Percentiles rank a stretch among this genome's conserved stretches.
Evolutionary conservation across 139 green algal genomes (phyloP).

Genomic region (Diplosphaera chodatii): DNA sequence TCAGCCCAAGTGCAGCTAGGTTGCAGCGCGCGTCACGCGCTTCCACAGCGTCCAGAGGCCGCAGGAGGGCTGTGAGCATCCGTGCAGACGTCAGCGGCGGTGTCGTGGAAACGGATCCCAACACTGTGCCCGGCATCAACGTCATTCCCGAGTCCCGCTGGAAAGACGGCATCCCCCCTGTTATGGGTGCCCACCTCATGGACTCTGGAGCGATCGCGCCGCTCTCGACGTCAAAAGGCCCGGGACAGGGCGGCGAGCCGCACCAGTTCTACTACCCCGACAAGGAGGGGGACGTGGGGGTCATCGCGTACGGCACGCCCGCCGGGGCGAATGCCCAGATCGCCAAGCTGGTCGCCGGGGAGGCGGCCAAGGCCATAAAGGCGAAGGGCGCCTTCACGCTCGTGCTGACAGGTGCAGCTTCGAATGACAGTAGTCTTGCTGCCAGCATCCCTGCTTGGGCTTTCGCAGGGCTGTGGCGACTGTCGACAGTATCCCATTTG

Average conservation of each 20-base stretch:
- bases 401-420: conserved; percentile 54
- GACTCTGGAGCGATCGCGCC: conserved; percentile 51
- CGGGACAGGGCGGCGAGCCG: conserved; percentile 40
- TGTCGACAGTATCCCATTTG: too few species aligned
- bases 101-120: background rate
- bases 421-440: background rate
- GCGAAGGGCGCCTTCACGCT: conserved; percentile 74
- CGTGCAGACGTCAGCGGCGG: too few species aligned
- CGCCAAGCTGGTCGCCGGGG: conserved; percentile 32
- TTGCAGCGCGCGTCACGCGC: too few species aligned
- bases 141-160: conserved; percentile 58
- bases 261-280: conserved; percentile 63
- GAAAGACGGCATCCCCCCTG: conserved; percentile 70
- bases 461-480: too few species aligned
- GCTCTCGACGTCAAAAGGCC: conserved; percentile 57
- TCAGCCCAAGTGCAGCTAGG: too few species aligned
- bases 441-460: too few species aligned
- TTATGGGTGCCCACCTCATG: conserved; percentile 90
- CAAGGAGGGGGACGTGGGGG: conserved; percentile 21
- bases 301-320: conserved; percentile 27
- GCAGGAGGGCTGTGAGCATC: too few species aligned
- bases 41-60: too few species aligned
- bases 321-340: background rate
- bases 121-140: conserved; percentile 34
- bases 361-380: conserved; percentile 51